Base-by-base conservation (phyloP, 768 basidiomycete species). In the Leccinum truebloodii region DNA sequence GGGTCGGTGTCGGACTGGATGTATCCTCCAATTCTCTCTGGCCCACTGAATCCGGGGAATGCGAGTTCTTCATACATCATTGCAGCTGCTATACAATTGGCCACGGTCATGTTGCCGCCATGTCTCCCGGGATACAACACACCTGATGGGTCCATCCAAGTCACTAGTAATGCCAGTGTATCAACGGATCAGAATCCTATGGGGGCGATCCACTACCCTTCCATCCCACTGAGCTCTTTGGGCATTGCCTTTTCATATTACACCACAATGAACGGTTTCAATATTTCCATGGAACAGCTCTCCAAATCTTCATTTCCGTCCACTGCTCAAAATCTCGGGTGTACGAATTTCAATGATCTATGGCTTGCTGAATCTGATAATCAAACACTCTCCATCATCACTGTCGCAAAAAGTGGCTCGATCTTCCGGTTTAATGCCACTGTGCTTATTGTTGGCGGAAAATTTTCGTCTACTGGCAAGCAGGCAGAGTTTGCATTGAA, bases 211-310 rank as follows among this genome's bases (percentile, higher is more conserved):
- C 14, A 24, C 14, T 26, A 35, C 26, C 57, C 28, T 39, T 26
- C 50, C 10, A 51, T 22, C n/a, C 34, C 46, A 28, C 18, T 18
- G 35, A 22, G 16, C 5, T 1, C 2, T n/a, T 60, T 2, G 49
- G 26, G 26, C 26, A 16, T 16, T 37, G 6, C 2, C 7, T 41
- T 18, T n/a, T 41, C 39, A 41, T 41, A 41, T 41, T 10, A 18
- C 39, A 41, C 39, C 39, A 41, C 39, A 41, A 18, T 41, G 18
- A 41, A 41, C 9, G 46, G 55, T 3, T 63, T 57, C 51, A 49
- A 61, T 26, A 20, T 63, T 24, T 63, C 62, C 46, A 49, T 34
- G 50, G 55, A 61, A 18, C 2, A 16, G 5, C 30, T 61, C 6
- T 52, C 26, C 3, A 1, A 26, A 1, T 26, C 26, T 28, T 28